Percentiles rank a stretch among this genome's conserved stretches.
Conservation (phyloP, 345 rosid genomes). For the Brassica juncea region DNA sequence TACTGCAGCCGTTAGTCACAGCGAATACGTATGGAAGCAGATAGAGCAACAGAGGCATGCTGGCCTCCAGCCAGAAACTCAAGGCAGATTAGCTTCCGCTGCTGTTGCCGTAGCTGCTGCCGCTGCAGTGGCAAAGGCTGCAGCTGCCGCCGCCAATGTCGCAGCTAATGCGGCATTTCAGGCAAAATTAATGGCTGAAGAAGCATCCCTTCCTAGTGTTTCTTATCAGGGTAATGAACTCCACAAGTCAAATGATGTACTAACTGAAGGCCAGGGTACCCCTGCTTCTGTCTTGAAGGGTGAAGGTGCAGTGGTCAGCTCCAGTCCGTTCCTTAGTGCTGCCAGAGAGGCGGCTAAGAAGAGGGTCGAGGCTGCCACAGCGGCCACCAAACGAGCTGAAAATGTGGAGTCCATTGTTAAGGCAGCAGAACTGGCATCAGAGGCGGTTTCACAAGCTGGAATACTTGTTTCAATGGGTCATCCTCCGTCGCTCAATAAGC, state of each 20-base stretch:
- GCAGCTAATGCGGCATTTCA: slow-evolving; percentile 94
- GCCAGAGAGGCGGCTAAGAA: slow-evolving; percentile 86
- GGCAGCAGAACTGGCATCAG: slow-evolving; percentile 97
- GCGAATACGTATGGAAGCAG: slow-evolving; percentile 19
- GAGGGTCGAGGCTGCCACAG: slow-evolving; percentile 87
- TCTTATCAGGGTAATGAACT: slow-evolving; percentile 40
- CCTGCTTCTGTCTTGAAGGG: slow-evolving; percentile 63
- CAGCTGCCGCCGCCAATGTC: slow-evolving; percentile 95
- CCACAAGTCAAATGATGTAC: slow-evolving; percentile 41
- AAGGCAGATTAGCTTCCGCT: slow-evolving; percentile 74
- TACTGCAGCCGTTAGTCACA: neutral
- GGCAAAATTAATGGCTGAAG: slow-evolving; percentile 93
- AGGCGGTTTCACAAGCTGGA: slow-evolving; percentile 94
- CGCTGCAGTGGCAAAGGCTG: slow-evolving; percentile 95
- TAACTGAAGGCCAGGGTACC: slow-evolving; percentile 48
- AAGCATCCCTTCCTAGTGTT: slow-evolving; percentile 52
- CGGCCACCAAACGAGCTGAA: slow-evolving; percentile 87
- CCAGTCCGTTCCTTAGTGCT: slow-evolving; percentile 65
- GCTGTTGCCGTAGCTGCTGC: slow-evolving; percentile 87
- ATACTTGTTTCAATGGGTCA: slow-evolving; percentile 86
- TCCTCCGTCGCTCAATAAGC: slow-evolving; percentile 59
- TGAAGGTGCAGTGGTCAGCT: slow-evolving; percentile 50
- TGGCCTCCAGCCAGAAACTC: slow-evolving; percentile 57
- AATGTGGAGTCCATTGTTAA: slow-evolving; percentile 84
- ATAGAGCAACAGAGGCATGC: slow-evolving; percentile 61